Evolutionary conservation across 192 early-diverging fungal genomes (phyloP).

Genomic region (Podila horticola): DNA sequence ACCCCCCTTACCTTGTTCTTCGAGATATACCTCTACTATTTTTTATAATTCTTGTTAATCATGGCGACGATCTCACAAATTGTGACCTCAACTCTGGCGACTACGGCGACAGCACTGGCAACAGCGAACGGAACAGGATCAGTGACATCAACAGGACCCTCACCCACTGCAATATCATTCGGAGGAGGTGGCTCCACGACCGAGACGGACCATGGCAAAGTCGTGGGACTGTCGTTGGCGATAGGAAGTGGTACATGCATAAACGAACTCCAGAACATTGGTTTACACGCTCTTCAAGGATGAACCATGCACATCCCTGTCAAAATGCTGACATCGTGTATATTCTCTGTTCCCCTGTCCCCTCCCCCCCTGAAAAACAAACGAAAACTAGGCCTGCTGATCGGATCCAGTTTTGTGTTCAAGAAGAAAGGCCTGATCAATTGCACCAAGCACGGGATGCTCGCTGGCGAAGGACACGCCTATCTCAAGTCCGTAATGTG

Average conservation of each 20-base stretch:
- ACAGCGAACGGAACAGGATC: neutral
- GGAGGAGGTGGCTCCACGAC: slow-evolving; percentile 5
- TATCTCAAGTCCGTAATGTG: slow-evolving; percentile 63
- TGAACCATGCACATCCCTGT: too few relatives aligned
- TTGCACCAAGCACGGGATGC: slow-evolving; percentile 63
- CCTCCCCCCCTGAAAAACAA: neutral
- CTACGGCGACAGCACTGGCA: neutral
- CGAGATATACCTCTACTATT: too few relatives aligned
- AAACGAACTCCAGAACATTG: neutral
- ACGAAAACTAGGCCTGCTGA: slow-evolving; percentile 60
- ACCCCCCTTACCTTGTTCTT: too few relatives aligned
- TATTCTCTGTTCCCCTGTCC: slow-evolving; percentile 3
- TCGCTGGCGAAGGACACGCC: slow-evolving; percentile 61
- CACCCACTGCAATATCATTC: neutral
- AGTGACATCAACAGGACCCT: neutral
- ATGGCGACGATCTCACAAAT: too few relatives aligned
- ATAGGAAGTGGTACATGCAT: slow-evolving; percentile 63
- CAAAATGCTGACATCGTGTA: slow-evolving; percentile 1
- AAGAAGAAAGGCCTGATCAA: slow-evolving; percentile 96
- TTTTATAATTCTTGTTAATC: too few relatives aligned
- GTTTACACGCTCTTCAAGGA: neutral
- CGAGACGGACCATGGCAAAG: slow-evolving; percentile 58
- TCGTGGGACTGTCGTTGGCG: slow-evolving; percentile 86
- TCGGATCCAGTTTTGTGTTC: slow-evolving; percentile 93
- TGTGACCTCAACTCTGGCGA: neutral